Evolutionary conservation across 2,329 filamentous ascomycete genomes (phyloP).

Genomic region (Hymenoscyphus fructigenus): DNA sequence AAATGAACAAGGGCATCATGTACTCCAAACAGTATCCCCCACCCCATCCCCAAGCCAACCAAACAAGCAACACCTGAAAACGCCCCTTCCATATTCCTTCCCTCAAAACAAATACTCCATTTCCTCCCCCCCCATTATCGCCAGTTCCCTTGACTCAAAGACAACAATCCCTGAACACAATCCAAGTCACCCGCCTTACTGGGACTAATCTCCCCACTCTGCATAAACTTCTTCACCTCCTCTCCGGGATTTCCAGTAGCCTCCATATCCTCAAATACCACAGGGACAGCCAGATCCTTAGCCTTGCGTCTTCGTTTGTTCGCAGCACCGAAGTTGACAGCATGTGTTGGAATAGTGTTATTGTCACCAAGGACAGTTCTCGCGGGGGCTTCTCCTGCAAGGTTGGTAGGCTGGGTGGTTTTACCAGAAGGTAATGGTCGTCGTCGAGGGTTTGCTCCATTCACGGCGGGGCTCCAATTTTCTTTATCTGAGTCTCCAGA

Average conservation of each 20-base stretch:
- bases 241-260: conserved; percentile 43
- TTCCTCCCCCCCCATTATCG: conserved; percentile 37
- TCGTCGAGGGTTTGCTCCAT: conserved; percentile 43
- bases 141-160: conserved; percentile 92
- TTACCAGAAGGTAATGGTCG: conserved; percentile 34
- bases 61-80: background rate
- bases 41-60: background rate
- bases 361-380: conserved; percentile 33
- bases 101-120: background rate
- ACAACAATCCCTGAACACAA: conserved; percentile 84
- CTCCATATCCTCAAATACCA: conserved; percentile 55
- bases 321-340: conserved; percentile 25
- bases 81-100: background rate
- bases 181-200: conserved; percentile 81
- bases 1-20: background rate
- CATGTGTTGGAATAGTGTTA: conserved; percentile 27
- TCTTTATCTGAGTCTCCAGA: conserved; percentile 89
- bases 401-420: conserved; percentile 22
- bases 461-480: conserved; percentile 70
- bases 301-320: conserved; percentile 28
- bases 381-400: background rate
- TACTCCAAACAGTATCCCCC: background rate
- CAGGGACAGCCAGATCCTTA: conserved; percentile 35
- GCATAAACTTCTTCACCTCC: conserved; percentile 75
- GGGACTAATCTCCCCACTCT: conserved; percentile 56